Percentiles rank a stretch among this genome's conserved stretches.
Conservation (phyloP, 768 basidiomycete species). For the Phylloporus sp. region DNA sequence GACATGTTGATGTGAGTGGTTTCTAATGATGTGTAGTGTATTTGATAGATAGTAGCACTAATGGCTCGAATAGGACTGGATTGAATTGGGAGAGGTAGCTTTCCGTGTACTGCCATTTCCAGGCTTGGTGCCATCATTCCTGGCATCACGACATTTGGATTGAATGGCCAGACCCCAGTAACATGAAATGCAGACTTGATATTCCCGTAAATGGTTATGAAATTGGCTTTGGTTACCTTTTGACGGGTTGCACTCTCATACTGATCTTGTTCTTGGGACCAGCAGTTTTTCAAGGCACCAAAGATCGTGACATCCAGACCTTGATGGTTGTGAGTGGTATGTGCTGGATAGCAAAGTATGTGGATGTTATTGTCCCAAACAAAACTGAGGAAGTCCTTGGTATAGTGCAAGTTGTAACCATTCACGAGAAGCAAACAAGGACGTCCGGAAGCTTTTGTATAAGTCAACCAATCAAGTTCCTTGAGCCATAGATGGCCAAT, state of each 20-base stretch:
- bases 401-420: slow-evolving; percentile 44
- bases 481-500: slow-evolving; percentile 27
- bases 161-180: neutral
- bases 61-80: neutral
- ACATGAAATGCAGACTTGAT: no score
- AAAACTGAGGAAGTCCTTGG: slow-evolving; percentile 35
- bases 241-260: neutral
- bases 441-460: slow-evolving; percentile 29
- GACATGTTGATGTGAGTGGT: no score
- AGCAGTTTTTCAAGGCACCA: slow-evolving; percentile 28
- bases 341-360: slow-evolving; percentile 39
- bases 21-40: no score
- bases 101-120: neutral
- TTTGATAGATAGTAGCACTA: no score
- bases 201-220: slow-evolving; percentile 3
- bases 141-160: neutral
- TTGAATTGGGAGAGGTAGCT: neutral
- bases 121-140: neutral
- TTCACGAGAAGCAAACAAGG: slow-evolving; percentile 38
- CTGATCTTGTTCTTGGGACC: slow-evolving; percentile 18
- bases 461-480: slow-evolving; percentile 31
- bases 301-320: slow-evolving; percentile 40
- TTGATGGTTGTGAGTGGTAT: slow-evolving; percentile 29
- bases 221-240: slow-evolving; percentile 8
- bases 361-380: slow-evolving; percentile 33